Percentiles rank a stretch among this genome's conserved stretches.
Conservation (phyloP, 208 protist species). For the Lotmaria passim region DNA sequence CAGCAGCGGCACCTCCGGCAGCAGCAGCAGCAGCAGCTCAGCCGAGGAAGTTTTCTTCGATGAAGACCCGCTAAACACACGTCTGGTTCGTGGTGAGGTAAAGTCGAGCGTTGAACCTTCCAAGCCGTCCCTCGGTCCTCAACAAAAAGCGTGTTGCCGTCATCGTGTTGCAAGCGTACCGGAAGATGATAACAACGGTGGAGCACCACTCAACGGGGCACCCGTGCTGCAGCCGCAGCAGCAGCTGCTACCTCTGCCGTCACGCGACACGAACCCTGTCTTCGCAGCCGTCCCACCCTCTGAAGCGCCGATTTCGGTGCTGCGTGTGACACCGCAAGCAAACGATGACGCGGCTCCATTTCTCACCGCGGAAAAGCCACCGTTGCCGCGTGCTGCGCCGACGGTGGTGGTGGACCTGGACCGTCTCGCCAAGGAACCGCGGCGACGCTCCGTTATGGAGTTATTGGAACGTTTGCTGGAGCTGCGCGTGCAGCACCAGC, state of each 20-base stretch:
- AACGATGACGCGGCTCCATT: too few species aligned
- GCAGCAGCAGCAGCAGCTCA: neutral
- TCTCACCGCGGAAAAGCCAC: too few species aligned
- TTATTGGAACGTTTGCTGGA: constrained; percentile 11
- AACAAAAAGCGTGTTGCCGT: too few species aligned
- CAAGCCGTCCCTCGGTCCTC: neutral
- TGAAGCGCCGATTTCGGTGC: too few species aligned
- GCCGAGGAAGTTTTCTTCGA: constrained; percentile 35
- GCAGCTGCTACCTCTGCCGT: neutral
- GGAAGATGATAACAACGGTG: too few species aligned
- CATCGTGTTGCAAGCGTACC: too few species aligned
- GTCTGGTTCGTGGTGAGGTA: neutral
- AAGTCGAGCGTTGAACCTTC: neutral
- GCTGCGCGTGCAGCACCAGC: constrained; percentile 18
- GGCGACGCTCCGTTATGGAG: neutral
- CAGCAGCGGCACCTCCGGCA: neutral
- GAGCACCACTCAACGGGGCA: too few species aligned
- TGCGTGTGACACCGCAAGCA: too few species aligned
- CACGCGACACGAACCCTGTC: neutral
- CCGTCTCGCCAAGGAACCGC: neutral
- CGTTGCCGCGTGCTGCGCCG: neutral
- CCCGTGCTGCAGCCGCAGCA: too few species aligned
- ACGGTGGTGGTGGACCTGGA: neutral
- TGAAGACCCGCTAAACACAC: constrained; percentile 20
- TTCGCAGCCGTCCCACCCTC: too few species aligned